Conservation (phyloP, 805 yeast species). For the Metschnikowia noctiluminum region DNA sequence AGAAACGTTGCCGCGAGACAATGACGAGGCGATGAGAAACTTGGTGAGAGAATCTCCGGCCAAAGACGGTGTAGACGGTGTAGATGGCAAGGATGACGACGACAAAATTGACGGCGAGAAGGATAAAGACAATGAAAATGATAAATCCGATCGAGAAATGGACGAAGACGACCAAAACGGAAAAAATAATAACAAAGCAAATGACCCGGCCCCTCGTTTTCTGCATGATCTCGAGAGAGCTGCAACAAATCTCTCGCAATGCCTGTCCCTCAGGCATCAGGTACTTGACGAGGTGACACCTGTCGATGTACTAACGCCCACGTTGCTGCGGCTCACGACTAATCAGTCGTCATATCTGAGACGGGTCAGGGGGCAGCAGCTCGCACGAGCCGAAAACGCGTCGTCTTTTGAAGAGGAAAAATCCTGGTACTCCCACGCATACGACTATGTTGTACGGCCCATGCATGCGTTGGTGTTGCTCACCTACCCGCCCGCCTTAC, state of each 20-base stretch:
- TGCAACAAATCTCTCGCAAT: constrained; percentile 28
- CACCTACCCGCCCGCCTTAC: constrained; percentile 68
- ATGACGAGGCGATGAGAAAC: constrained; percentile 42
- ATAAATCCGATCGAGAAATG: no score
- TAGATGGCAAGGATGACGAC: no score
- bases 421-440: constrained; percentile 17
- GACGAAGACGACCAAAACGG: no score
- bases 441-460: constrained; percentile 56
- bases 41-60: neutral
- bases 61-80: neutral
- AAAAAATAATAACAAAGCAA: constrained; percentile 9
- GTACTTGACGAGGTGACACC: constrained; percentile 25
- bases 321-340: constrained; percentile 35
- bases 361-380: constrained; percentile 18
- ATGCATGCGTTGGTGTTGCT: constrained; percentile 58
- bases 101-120: no score
- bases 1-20: constrained; percentile 70
- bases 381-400: neutral
- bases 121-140: no score
- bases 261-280: constrained; percentile 11
- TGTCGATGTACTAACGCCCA: constrained; percentile 40
- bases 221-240: constrained; percentile 8
- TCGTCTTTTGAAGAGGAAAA: neutral
- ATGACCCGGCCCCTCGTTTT: constrained; percentile 20
- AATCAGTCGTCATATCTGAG: constrained; percentile 31